These are phyloP conservation scores for Fusarium keratoplasticum DNA, from an alignment of 2,329 filamentous ascomycete species.

Conservation along the genomic window DNA sequence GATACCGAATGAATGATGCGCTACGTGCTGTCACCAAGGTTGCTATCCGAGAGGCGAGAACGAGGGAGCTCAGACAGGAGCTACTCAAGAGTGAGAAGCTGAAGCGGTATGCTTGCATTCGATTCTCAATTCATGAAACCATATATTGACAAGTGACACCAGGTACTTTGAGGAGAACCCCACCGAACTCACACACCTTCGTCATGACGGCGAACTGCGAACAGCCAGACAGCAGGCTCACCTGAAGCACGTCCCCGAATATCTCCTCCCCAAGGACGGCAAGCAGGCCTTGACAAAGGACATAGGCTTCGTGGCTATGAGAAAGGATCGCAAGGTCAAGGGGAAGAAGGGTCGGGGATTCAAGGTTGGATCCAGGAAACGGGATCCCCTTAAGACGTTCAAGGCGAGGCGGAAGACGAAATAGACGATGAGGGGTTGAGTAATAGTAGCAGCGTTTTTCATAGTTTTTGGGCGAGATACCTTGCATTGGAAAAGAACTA, in stretches of 20 bases:
- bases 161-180: slow-evolving; percentile 97
- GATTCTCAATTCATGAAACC: too few relatives aligned
- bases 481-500: slow-evolving; percentile 28
- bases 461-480: slow-evolving; percentile 29
- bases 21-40: slow-evolving; percentile 90
- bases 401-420: slow-evolving; percentile 69
- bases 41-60: slow-evolving; percentile 88
- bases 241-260: slow-evolving; percentile 94
- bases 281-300: slow-evolving; percentile 76
- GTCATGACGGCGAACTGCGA: slow-evolving; percentile 89
- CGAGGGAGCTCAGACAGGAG: slow-evolving; percentile 88
- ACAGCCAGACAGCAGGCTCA: slow-evolving; percentile 88
- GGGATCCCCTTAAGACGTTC: slow-evolving; percentile 90
- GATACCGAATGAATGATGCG: slow-evolving; percentile 94
- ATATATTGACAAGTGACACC: slow-evolving; percentile 3
- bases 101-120: slow-evolving; percentile 65
- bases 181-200: slow-evolving; percentile 84
- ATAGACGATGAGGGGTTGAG: slow-evolving; percentile 25
- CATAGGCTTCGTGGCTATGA: slow-evolving; percentile 80
- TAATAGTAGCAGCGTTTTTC: slow-evolving; percentile 26
- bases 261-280: slow-evolving; percentile 83
- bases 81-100: slow-evolving; percentile 94
- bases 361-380: slow-evolving; percentile 71
- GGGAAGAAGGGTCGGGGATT: slow-evolving; percentile 59
- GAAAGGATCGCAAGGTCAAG: slow-evolving; percentile 66